phyloP scores from a whole-genome alignment of 2,329 filamentous ascomycete genomes.

The Fonsecaea pugnacius region DNA sequence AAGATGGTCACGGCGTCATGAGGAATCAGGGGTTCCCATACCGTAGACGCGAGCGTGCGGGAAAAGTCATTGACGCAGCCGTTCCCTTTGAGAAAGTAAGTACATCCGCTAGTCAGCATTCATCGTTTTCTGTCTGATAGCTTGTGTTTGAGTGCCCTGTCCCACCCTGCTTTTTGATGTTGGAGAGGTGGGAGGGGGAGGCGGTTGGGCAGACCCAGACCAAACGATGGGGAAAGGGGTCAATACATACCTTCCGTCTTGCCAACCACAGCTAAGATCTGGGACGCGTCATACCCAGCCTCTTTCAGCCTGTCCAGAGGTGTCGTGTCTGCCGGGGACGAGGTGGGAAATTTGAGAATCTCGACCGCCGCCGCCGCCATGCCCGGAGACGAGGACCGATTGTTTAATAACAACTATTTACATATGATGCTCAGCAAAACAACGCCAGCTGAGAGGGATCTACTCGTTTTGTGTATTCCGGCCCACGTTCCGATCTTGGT shows the following conservation, averaged over 20 bases:
- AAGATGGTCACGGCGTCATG: conserved; percentile 42
- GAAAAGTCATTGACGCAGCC: conserved; percentile 46
- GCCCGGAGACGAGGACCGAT: neutral
- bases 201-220: too few relatives aligned
- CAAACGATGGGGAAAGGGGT: neutral
- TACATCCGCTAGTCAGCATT: conserved; percentile 8
- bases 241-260: conserved; percentile 40
- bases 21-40: conserved; percentile 42
- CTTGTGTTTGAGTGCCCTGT: too few relatives aligned
- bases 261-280: conserved; percentile 42
- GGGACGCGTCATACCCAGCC: conserved; percentile 40
- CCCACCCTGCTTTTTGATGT: too few relatives aligned
- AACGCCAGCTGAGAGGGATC: too few relatives aligned
- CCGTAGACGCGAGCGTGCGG: conserved; percentile 40
- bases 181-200: too few relatives aligned
- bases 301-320: conserved; percentile 38
- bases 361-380: conserved; percentile 39
- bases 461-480: too few relatives aligned
- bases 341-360: conserved; percentile 42
- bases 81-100: conserved; percentile 38
- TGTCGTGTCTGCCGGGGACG: conserved; percentile 41
- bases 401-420: neutral
- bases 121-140: neutral
- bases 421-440: neutral
- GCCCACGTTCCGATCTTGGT: too few relatives aligned